These are phyloP conservation scores for Alternaria triticina DNA, from an alignment of 2,329 filamentous ascomycete species.

Conservation along the genomic window DNA sequence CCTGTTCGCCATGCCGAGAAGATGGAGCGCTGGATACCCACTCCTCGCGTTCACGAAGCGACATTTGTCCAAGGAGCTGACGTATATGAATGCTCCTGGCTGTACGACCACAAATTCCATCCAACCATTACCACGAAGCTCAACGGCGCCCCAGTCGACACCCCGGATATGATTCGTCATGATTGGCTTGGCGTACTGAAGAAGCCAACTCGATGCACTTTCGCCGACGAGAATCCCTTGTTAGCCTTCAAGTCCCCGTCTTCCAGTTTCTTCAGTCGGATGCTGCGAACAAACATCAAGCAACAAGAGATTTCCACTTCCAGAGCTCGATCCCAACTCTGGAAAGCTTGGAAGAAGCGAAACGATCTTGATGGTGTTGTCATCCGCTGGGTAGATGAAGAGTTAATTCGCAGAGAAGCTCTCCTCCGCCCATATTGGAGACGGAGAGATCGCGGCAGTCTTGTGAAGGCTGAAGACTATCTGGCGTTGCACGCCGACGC, in stretches of 20 bases:
- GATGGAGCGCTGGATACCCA: constrained; percentile 62
- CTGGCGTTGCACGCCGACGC: constrained; percentile 55
- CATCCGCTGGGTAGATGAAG: constrained; percentile 51
- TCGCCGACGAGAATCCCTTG: constrained; percentile 60
- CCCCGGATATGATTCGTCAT: constrained; percentile 62
- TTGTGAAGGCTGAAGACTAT: constrained; percentile 48
- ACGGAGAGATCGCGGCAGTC: constrained; percentile 45
- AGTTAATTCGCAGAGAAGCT: constrained; percentile 44
- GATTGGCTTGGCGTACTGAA: constrained; percentile 51
- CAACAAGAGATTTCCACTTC: constrained; percentile 48
- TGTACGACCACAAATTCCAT: constrained; percentile 51
- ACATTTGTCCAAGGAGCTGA: constrained; percentile 61
- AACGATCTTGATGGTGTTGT: constrained; percentile 48
- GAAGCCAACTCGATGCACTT: constrained; percentile 48
- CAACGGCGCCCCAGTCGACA: constrained; percentile 59
- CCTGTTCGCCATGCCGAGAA: constrained; percentile 58
- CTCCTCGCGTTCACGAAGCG: constrained; percentile 61
- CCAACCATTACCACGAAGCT: constrained; percentile 51
- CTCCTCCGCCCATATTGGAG: constrained; percentile 49
- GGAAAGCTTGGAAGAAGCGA: constrained; percentile 51
- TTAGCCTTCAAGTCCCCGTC: constrained; percentile 53
- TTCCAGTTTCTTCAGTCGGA: constrained; percentile 39
- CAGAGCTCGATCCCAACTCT: constrained; percentile 47
- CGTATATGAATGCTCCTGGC: constrained; percentile 58
- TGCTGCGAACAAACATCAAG: constrained; percentile 50